A percentile compares a stretch with the other conserved stretches of the same genome.
phyloP scores from a whole-genome alignment of 106 monocot genomes.

The Iris macrosiphon region DNA sequence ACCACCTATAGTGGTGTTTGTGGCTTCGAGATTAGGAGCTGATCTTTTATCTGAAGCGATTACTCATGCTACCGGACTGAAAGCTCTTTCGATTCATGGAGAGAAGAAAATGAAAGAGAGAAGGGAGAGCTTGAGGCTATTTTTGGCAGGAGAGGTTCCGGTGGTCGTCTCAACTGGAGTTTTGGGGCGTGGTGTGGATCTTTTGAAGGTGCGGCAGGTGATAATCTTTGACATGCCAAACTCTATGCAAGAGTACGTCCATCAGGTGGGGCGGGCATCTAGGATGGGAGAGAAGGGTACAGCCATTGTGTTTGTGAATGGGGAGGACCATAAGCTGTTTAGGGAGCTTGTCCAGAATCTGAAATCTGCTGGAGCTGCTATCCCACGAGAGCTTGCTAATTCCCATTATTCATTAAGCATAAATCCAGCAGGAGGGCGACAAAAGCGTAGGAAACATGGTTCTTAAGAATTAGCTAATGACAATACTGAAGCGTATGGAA shows the following conservation, averaged over 20 bases:
- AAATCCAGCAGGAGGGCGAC: conserved; percentile 5
- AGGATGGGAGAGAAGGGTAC: conserved; percentile 70
- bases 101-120: conserved; percentile 89
- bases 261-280: conserved; percentile 89
- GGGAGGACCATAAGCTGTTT: conserved; percentile 71
- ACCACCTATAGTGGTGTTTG: conserved; percentile 72
- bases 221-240: conserved; percentile 89
- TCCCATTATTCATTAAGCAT: conserved; percentile 22
- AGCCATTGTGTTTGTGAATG: conserved; percentile 67
- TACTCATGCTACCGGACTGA: conserved; percentile 49
- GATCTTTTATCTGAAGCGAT: conserved; percentile 79
- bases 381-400: conserved; percentile 68
- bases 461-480: not conserved
- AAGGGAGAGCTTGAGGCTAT: conserved; percentile 64
- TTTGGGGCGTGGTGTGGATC: conserved; percentile 75
- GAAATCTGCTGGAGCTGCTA: conserved; percentile 44
- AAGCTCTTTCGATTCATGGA: conserved; percentile 70
- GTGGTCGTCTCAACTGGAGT: conserved; percentile 77
- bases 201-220: conserved; percentile 62
- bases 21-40: conserved; percentile 75
- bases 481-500: too few species aligned
- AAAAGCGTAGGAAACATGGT: conserved; percentile 52
- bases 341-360: conserved; percentile 57
- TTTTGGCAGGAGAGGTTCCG: conserved; percentile 64
- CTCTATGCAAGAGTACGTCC: conserved; percentile 73